phyloP scores from a whole-genome alignment of 495 filamentous ascomycete genomes.

The Penicilliopsis zonata region DNA sequence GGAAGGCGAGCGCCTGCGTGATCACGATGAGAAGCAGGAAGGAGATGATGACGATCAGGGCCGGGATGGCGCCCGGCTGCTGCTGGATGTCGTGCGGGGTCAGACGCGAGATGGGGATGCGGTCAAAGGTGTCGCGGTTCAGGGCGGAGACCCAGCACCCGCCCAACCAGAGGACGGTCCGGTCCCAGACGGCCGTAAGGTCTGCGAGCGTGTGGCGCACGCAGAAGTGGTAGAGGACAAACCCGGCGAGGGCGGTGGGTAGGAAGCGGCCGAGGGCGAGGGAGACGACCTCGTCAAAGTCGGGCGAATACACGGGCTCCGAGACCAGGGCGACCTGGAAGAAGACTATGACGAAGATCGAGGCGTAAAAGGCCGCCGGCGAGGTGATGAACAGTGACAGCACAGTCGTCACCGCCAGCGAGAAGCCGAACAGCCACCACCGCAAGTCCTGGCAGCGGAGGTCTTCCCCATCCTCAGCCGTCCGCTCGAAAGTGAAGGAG shows the following conservation, averaged over 20 bases:
- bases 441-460: constrained; percentile 48
- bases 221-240: constrained; percentile 55
- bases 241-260: constrained; percentile 58
- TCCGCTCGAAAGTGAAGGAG: constrained; percentile 45
- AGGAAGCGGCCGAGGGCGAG: constrained; percentile 56
- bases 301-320: constrained; percentile 44
- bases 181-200: constrained; percentile 56
- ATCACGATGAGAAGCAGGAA: constrained; percentile 39
- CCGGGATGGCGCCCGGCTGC: constrained; percentile 59
- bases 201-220: constrained; percentile 36
- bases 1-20: constrained; percentile 54
- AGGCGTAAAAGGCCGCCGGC: constrained; percentile 50
- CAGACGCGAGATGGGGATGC: constrained; percentile 63
- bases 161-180: constrained; percentile 63
- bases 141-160: constrained; percentile 68
- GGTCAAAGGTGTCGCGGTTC: constrained; percentile 64
- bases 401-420: constrained; percentile 47
- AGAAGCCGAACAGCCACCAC: constrained; percentile 56
- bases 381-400: constrained; percentile 58
- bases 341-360: constrained; percentile 55
- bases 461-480: constrained; percentile 6
- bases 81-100: constrained; percentile 62
- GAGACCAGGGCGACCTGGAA: constrained; percentile 66
- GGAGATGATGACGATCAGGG: constrained; percentile 50
- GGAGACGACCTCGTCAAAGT: constrained; percentile 46